Evolutionary conservation across 345 rosid genomes (phyloP).

Genomic region (Pseudoturritis turrita): DNA sequence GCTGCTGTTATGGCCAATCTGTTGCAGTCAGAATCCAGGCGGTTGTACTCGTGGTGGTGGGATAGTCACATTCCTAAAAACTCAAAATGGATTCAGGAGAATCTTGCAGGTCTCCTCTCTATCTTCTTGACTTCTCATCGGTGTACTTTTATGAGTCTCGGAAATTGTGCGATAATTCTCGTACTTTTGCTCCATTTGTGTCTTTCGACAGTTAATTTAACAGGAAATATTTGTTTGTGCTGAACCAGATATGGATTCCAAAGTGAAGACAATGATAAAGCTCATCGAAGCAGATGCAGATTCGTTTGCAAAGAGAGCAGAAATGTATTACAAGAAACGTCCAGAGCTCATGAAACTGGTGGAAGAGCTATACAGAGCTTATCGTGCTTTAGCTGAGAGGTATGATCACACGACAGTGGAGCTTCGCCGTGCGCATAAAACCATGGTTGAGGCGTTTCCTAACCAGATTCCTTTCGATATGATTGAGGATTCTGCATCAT

Average conservation of each 20-base stretch:
- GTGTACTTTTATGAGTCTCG: background rate
- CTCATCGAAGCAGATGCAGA: constrained; percentile 99
- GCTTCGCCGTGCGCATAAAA: constrained; percentile 80
- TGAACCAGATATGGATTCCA: constrained; percentile 80
- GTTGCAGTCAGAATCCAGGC: constrained; percentile 49
- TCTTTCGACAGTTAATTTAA: too few relatives aligned
- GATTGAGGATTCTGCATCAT: constrained; percentile 55
- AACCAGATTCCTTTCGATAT: constrained; percentile 61
- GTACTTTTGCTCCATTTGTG: too few relatives aligned
- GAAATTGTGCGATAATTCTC: too few relatives aligned
- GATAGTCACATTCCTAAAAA: constrained; percentile 95
- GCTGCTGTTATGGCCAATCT: constrained; percentile 49
- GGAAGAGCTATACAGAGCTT: constrained; percentile 97
- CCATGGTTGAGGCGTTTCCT: constrained; percentile 89
- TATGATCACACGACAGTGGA: constrained; percentile 90
- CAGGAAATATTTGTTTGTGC: background rate
- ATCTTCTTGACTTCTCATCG: background rate
- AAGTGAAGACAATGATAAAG: constrained; percentile 95
- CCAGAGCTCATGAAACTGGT: constrained; percentile 98
- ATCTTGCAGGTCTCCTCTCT: constrained; percentile 63
- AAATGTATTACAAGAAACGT: constrained; percentile 97
- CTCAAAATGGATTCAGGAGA: constrained; percentile 99
- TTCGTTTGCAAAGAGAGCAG: constrained; percentile 98
- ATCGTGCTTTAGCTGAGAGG: constrained; percentile 97
- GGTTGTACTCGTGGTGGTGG: constrained; percentile 99